Base-by-base conservation (phyloP, 805 yeast genomes). In the Schwanniomyces pseudopolymorphus region DNA sequence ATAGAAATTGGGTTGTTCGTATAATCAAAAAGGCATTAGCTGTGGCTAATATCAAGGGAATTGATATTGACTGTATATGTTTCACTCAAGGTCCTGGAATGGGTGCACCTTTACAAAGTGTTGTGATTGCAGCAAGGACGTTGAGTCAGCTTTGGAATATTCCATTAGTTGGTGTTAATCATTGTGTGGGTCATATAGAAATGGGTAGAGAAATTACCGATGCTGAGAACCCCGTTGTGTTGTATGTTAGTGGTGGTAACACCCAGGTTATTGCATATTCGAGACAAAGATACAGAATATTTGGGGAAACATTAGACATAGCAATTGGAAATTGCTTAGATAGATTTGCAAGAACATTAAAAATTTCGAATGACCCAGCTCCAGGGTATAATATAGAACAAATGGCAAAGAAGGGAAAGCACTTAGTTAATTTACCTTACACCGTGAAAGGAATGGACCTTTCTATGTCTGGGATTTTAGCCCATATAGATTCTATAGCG, bases 151-250 rank as follows among this genome's bases (percentile, higher is more conserved):
- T 92, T 54, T 89, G 96, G 95, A 63, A 79, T 2, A 69, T 87
- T 19, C 98, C 99, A 0, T 65, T 94, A 26, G 85, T 94, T 6
- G 98, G 98, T 0, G 99, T 94, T 3, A 94, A 94, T 59, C 99
- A 94, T 66, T 94, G 99, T 67, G 82, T 94, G 31, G 99, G 99
- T 1, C 99, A 94, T 66, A 94, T 94, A 50, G 99, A 94, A 64
- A 94, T 94, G 99, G 99, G 99, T 10, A 74, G 99, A 49, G 98
- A 92, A 60, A 92, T 94, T 60, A 94, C 99, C 0, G 95, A 94
- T n/a, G 98, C 98, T 0, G 77, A 75, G n/a, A 92, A 94, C 60
- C 99, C 99, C 0, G 98, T 94, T 41, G 99, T 94, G 8, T 72
- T 94, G 43, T 94, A 94, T 59, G 99, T 94, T 9, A 88, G 96